phyloP scores from a whole-genome alignment of 2,329 filamentous ascomycete genomes.

The Aplosporella prunicola region DNA sequence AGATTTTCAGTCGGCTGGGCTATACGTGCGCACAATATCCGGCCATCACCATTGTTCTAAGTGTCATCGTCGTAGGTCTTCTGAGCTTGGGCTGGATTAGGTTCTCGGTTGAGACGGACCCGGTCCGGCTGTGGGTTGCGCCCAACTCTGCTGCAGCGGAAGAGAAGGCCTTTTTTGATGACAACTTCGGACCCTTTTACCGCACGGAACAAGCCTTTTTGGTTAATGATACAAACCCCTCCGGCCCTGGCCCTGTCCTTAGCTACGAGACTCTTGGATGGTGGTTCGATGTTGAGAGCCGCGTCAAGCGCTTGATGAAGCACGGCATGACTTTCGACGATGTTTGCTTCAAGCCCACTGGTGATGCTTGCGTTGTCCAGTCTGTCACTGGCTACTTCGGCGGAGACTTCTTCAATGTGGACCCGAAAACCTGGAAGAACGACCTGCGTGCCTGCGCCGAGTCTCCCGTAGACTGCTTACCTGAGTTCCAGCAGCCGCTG shows the following conservation, averaged over 20 bases:
- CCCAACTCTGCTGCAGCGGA: slow-evolving; percentile 81
- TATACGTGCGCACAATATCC: slow-evolving; percentile 76
- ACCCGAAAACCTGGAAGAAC: slow-evolving; percentile 59
- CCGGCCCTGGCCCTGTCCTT: slow-evolving; percentile 64
- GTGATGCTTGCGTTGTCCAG: slow-evolving; percentile 82
- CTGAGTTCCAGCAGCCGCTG: slow-evolving; percentile 80
- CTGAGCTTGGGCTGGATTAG: slow-evolving; percentile 81
- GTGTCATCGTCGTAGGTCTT: slow-evolving; percentile 64
- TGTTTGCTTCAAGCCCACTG: slow-evolving; percentile 89
- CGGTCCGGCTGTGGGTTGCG: slow-evolving; percentile 92
- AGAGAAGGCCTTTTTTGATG: slow-evolving; percentile 90
- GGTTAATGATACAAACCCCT: slow-evolving; percentile 68
- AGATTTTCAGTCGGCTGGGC: slow-evolving; percentile 70
- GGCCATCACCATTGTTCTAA: slow-evolving; percentile 66
- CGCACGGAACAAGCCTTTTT: slow-evolving; percentile 88
- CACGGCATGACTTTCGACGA: slow-evolving; percentile 64
- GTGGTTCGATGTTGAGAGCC: slow-evolving; percentile 87
- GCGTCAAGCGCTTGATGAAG: slow-evolving; percentile 60
- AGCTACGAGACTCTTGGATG: slow-evolving; percentile 81
- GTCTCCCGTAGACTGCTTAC: slow-evolving; percentile 74
- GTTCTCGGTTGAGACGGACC: slow-evolving; percentile 84
- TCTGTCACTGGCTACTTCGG: slow-evolving; percentile 86
- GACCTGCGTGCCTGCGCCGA: slow-evolving; percentile 64
- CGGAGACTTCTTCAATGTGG: slow-evolving; percentile 52
- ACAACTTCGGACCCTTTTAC: slow-evolving; percentile 91